phyloP scores from a whole-genome alignment of 805 yeast genomes.

The Kodamaea restingae region DNA sequence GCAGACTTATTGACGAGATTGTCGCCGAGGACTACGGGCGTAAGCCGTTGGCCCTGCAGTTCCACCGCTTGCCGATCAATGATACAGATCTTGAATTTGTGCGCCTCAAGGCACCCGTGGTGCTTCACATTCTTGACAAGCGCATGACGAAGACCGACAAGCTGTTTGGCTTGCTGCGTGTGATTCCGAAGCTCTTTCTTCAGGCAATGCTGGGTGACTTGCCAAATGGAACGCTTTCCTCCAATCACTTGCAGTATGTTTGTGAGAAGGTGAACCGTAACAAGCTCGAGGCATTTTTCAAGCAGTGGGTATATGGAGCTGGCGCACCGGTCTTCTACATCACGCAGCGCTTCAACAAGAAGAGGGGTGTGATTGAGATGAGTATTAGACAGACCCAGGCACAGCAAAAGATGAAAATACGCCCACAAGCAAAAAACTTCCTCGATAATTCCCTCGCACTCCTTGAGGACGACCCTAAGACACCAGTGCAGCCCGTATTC shows the following conservation, averaged over 20 bases:
- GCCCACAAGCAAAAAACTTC: slow-evolving; percentile 39
- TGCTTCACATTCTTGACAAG: slow-evolving; percentile 76
- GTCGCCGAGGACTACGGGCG: slow-evolving; percentile 73
- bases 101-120: slow-evolving; percentile 78
- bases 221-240: slow-evolving; percentile 68
- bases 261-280: slow-evolving; percentile 93
- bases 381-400: slow-evolving; percentile 86
- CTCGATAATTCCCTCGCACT: slow-evolving; percentile 42
- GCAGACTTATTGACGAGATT: slow-evolving; percentile 58
- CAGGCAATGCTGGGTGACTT: slow-evolving; percentile 96
- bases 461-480: slow-evolving; percentile 39
- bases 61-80: slow-evolving; percentile 58
- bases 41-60: slow-evolving; percentile 76
- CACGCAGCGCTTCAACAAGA: slow-evolving; percentile 89
- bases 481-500: slow-evolving; percentile 51
- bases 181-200: slow-evolving; percentile 81
- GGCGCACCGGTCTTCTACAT: slow-evolving; percentile 89
- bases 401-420: slow-evolving; percentile 45
- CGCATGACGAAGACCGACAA: slow-evolving; percentile 96
- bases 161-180: slow-evolving; percentile 87
- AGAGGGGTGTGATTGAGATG: slow-evolving; percentile 91
- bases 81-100: slow-evolving; percentile 65
- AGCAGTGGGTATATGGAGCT: slow-evolving; percentile 87
- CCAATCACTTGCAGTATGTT: slow-evolving; percentile 84
- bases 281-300: slow-evolving; percentile 76